These are phyloP conservation scores for Helenozyma rhizophorensis DNA, from an alignment of 805 yeast genomes.

Conservation along the genomic window DNA sequence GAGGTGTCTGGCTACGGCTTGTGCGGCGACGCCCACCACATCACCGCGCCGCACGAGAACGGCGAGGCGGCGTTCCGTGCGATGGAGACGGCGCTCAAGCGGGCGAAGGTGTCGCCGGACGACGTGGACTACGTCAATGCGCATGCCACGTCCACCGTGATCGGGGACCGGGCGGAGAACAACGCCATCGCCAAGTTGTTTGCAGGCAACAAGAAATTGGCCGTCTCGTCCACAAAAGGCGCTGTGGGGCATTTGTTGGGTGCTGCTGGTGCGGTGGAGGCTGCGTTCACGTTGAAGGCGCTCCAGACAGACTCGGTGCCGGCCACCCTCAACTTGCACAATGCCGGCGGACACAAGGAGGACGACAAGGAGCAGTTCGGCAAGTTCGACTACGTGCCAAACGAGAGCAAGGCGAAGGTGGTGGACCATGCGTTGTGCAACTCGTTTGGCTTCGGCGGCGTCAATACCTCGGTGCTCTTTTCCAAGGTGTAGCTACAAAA, in stretches of 20 bases:
- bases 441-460: slow-evolving; percentile 98
- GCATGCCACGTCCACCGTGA: slow-evolving; percentile 89
- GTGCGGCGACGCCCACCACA: slow-evolving; percentile 88
- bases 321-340: slow-evolving; percentile 71
- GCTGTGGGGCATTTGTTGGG: slow-evolving; percentile 92
- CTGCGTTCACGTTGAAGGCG: slow-evolving; percentile 73
- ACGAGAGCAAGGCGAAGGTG: slow-evolving; percentile 33
- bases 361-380: slow-evolving; percentile 39
- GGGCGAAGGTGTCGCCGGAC: slow-evolving; percentile 42
- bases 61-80: slow-evolving; percentile 85
- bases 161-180: slow-evolving; percentile 90
- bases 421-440: slow-evolving; percentile 69
- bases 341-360: slow-evolving; percentile 47
- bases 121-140: slow-evolving; percentile 82
- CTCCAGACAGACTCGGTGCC: slow-evolving; percentile 58
- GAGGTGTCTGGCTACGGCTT: slow-evolving; percentile 86
- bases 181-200: slow-evolving; percentile 62
- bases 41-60: slow-evolving; percentile 80
- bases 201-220: slow-evolving; percentile 30
- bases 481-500: slow-evolving; percentile 4
- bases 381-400: slow-evolving; percentile 55
- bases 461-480: slow-evolving; percentile 72
- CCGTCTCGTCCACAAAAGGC: slow-evolving; percentile 82
- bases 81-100: slow-evolving; percentile 69
- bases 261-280: slow-evolving; percentile 94